Evolutionary conservation across 352 stramenopile genomes (phyloP).

Genomic region (Globisporangium cylindrosporum): DNA sequence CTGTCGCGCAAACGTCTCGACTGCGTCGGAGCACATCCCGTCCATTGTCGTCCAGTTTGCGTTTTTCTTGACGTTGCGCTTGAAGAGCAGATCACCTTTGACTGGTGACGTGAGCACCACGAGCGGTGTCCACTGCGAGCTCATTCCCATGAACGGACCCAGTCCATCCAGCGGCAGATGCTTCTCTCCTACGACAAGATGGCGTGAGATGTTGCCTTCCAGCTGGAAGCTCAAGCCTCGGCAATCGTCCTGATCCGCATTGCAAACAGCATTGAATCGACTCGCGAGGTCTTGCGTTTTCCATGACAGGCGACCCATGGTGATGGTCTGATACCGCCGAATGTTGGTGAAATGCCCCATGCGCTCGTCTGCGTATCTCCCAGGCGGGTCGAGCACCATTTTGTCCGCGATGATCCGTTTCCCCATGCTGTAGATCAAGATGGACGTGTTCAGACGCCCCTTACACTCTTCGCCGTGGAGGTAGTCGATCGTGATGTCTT

Average conservation of each 20-base stretch:
- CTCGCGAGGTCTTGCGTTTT: constrained; percentile 30
- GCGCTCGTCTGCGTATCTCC: constrained; percentile 3
- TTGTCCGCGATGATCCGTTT: constrained; percentile 38
- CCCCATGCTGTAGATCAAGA: constrained; percentile 46
- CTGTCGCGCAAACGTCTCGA: constrained; percentile 35
- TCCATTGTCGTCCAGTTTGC: constrained; percentile 26
- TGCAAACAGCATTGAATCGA: constrained; percentile 39
- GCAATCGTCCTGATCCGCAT: constrained; percentile 16
- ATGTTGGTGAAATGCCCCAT: constrained; percentile 32
- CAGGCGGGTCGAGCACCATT: constrained; percentile 19
- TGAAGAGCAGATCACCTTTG: constrained; percentile 36
- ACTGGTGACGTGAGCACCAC: constrained; percentile 31
- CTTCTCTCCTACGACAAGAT: constrained; percentile 38
- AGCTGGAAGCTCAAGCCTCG: constrained; percentile 37
- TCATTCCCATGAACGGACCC: constrained; percentile 33
- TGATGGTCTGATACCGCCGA: constrained; percentile 44
- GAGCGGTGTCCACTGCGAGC: constrained; percentile 39
- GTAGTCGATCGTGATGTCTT: constrained; percentile 30
- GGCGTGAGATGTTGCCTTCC: constrained; percentile 16
- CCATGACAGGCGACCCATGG: constrained; percentile 40
- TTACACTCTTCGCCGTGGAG: constrained; percentile 27
- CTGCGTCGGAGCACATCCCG: constrained; percentile 33
- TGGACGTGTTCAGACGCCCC: constrained; percentile 27
- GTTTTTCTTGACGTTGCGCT: constrained; percentile 23
- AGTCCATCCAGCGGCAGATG: constrained; percentile 32